Evolutionary conservation across 345 rosid genomes (phyloP), one percentile per base, ranked within the genome.

Genomic region (Arabidopsis arenosa): DNA sequence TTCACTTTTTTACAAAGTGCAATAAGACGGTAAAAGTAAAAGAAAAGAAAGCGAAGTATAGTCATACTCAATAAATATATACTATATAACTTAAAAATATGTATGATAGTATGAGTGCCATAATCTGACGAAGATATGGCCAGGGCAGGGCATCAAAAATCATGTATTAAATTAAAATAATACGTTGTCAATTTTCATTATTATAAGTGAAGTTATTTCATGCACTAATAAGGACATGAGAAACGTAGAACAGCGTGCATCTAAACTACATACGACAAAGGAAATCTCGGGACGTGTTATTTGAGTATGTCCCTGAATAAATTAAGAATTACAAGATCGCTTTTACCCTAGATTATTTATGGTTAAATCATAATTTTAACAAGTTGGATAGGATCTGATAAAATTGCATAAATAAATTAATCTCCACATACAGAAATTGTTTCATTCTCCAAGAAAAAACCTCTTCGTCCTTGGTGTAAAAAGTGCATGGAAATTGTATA

Each of bases 241-340:
- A 53, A 53, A 37, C 44, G 58, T 69, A 43, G 58, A 76, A 63
- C 51, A 61, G 70, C 74, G 79, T 75, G 69, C 65, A 76, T 61
- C 80, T 44, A 76, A 76, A 76, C 80, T 76, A 70, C 51, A 62
- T 53, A 62, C 80, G 75, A 68, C 80, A 76, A 69, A 69, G n/a
- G 70, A 43, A 62, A 43, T 69, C 52, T 69, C 41, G 68, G 63
- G 5, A 68, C 68, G 68, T 76, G 65, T 62, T 35, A 54, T 62
- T 35, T 47, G 23, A 40, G 47, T 68, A 53, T 54, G 64, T 68
- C 55, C 32, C 7, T 32, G 1, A 52, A 14, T 68, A 13, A 41
- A 48, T 66, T 59, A 39, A 74, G 9, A 45, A 55, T 74, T 43
- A 35, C n/a, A 9, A 56, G 45, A 21, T 44, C 56, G 48, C 30